Conservation (phyloP, 2,329 filamentous ascomycete genomes). For the Juglanconis oblonga region DNA sequence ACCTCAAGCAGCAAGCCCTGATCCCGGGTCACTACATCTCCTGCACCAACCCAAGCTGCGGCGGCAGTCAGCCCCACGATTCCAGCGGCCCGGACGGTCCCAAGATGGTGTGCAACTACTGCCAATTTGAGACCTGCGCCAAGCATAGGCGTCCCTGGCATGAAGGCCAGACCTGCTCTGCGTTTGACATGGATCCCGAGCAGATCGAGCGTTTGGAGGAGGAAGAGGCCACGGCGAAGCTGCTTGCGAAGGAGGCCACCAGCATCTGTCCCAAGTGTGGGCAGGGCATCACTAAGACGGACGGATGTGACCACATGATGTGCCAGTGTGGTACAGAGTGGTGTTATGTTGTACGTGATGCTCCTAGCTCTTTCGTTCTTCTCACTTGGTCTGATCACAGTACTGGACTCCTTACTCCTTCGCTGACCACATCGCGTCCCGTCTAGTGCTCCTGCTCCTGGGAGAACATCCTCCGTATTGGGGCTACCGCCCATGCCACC, state of each 20-base stretch:
- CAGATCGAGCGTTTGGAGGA: slow-evolving; percentile 18
- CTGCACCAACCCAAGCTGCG: slow-evolving; percentile 13
- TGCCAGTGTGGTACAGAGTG: slow-evolving; percentile 15
- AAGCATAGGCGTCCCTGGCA: slow-evolving; percentile 17
- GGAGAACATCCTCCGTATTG: slow-evolving; percentile 15
- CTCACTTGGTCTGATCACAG: too few species aligned
- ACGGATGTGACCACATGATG: slow-evolving; percentile 15
- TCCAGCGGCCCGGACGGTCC: not conserved
- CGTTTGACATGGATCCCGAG: slow-evolving; percentile 12
- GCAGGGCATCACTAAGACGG: slow-evolving; percentile 16
- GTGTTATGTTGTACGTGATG: slow-evolving; percentile 15
- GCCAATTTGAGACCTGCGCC: slow-evolving; percentile 10
- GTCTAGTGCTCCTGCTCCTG: slow-evolving; percentile 11
- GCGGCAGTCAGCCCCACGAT: slow-evolving; percentile 13
- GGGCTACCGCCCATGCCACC: slow-evolving; percentile 7
- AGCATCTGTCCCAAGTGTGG: slow-evolving; percentile 18
- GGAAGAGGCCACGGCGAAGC: slow-evolving; percentile 16
- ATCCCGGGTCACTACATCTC: slow-evolving; percentile 17
- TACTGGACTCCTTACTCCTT: not conserved
- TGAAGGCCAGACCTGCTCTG: slow-evolving; percentile 9
- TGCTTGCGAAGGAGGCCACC: slow-evolving; percentile 4
- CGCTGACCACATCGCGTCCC: not conserved
- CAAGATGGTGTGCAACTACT: slow-evolving; percentile 15
- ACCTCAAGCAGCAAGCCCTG: slow-evolving; percentile 14
- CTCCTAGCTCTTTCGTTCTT: not conserved